phyloP scores from a whole-genome alignment of 306 rosid species.

The Alnus glutinosa region DNA sequence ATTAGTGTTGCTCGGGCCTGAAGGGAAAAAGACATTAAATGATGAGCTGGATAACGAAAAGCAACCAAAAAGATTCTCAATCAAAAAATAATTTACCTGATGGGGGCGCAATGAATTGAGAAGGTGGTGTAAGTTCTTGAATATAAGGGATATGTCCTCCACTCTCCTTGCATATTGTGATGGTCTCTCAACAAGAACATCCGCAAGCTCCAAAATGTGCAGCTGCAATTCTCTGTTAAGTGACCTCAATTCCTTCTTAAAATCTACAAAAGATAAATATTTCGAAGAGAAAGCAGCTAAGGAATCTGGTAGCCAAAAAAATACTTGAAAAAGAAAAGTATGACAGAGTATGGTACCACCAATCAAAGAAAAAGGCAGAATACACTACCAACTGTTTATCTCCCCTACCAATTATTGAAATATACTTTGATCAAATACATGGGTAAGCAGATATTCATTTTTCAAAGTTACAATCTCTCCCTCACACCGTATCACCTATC shows the following conservation, averaged over 20 bases:
- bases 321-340: slow-evolving; percentile 1
- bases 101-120: slow-evolving; percentile 89
- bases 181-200: slow-evolving; percentile 88
- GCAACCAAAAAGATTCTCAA: not conserved
- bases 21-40: slow-evolving; percentile 20
- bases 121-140: slow-evolving; percentile 92
- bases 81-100: slow-evolving; percentile 47
- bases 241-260: slow-evolving; percentile 83
- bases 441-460: not conserved
- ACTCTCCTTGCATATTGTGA: slow-evolving; percentile 95
- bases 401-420: not conserved
- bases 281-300: slow-evolving; percentile 10
- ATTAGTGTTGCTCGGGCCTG: slow-evolving; percentile 90
- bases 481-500: not conserved
- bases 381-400: not conserved
- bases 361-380: no score
- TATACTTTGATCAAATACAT: not conserved
- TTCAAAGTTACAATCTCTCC: not conserved
- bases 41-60: not conserved
- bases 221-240: slow-evolving; percentile 84
- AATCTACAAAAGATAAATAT: slow-evolving; percentile 46
- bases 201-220: slow-evolving; percentile 92
- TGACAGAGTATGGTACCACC: not conserved
- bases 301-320: not conserved
- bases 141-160: slow-evolving; percentile 90